phyloP scores from a whole-genome alignment of 2,329 filamentous ascomycete genomes.

The Biscogniauxia marginata region DNA sequence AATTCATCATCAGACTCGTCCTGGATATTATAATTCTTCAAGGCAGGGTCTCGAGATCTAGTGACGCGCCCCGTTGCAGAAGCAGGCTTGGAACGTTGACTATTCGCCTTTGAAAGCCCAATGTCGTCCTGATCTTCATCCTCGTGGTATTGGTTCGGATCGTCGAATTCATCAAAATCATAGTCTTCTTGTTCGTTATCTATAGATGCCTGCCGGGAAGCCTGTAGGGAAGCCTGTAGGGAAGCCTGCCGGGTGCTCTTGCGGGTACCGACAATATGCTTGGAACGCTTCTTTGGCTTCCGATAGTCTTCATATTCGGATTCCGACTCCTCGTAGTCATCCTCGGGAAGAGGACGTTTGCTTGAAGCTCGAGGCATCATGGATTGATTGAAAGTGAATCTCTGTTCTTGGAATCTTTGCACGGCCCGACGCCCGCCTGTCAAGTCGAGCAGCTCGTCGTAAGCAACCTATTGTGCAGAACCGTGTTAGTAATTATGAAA shows the following conservation, averaged over 20 bases:
- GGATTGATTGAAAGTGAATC: constrained; percentile 9
- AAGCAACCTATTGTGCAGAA: constrained; percentile 24
- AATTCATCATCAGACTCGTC: constrained; percentile 33
- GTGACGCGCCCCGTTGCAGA: constrained; percentile 13
- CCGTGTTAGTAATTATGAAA: constrained; percentile 2
- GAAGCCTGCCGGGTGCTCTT: constrained; percentile 18
- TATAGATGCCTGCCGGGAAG: neutral
- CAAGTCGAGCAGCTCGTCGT: constrained; percentile 28
- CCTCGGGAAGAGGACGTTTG: constrained; percentile 20
- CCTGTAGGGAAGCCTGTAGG: constrained; percentile 9
- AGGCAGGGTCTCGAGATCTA: constrained; percentile 14
- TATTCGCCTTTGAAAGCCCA: neutral
- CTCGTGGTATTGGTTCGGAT: constrained; percentile 4
- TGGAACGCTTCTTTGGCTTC: constrained; percentile 12
- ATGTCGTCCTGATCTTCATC: constrained; percentile 4
- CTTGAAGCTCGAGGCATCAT: constrained; percentile 1
- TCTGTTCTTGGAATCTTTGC: constrained; percentile 18
- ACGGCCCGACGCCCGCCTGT: constrained; percentile 24
- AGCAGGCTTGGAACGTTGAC: too few species aligned
- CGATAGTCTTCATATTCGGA: constrained; percentile 8
- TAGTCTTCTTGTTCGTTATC: neutral
- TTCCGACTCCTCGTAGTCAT: constrained; percentile 24
- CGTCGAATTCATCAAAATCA: constrained; percentile 9
- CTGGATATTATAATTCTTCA: constrained; percentile 1
- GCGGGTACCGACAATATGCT: constrained; percentile 7